Base-by-base conservation (phyloP, 2,329 filamentous ascomycete genomes). In the Exophiala sp. region DNA sequence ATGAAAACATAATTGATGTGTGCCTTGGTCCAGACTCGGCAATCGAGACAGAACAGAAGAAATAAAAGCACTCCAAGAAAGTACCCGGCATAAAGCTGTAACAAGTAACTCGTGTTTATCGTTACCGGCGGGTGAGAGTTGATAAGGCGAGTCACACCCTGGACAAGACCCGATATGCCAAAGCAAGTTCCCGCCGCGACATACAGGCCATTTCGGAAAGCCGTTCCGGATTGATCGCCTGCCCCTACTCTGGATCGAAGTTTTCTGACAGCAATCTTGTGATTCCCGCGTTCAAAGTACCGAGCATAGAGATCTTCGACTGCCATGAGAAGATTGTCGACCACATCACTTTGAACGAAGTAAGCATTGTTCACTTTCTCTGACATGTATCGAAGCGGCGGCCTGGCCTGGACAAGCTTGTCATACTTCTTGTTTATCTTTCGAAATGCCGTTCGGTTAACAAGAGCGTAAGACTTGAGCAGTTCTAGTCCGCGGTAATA, bases 391-490 rank as follows among this genome's bases (percentile, higher is more conserved):
- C 85, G 80, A 63, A 86, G 78, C 0, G 84, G 78, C 0, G 88
- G 88, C 9, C 85, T 79, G 34, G 88, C 84, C 60, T 89, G 81
- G 49, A 89, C 81, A 1, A 85, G 81, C 70, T 97, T 98, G 74
- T 97, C 90, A 65, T 94, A 97, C 69, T 98, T 98, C 68, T 98
- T 98, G 70, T 95, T 96, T 64, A 98, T 88, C 68, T 98, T 98
- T 24, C 90, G 83, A 64, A 97, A 97, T 0, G 89, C 93, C 0
- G 88, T 95, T 42, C 88, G 80, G 66, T 98, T 98, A 11, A 96
- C 75, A 18, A 95, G 72, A 1, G 89, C 85, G 62, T 95, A 98
- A 0, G 88, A 86, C 70, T 96, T 97, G 52, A 98, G 76, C 39
- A 97, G 73, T 65, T 98, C 93, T 11, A 98, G 75, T 0, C 87